Base-by-base conservation (phyloP, 2,329 filamentous ascomycete genomes). In the Parafenestella ontariensis region DNA sequence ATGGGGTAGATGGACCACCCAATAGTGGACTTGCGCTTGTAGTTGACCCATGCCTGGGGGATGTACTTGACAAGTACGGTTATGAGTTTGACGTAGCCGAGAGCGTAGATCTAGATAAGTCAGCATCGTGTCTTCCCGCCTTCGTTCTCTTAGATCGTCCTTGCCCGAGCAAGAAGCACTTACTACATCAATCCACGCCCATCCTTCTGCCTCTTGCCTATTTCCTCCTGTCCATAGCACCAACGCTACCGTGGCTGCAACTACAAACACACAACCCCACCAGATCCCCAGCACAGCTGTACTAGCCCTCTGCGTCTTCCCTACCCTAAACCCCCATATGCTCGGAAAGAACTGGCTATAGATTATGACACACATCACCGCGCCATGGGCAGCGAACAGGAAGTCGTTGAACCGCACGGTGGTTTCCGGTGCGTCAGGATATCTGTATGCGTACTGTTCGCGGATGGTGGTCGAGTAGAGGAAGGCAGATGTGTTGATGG, bases 1-100 rank as follows among this genome's bases (percentile, higher is more conserved):
- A 97, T 93, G 73, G 92, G 89, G 57, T 80, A 80, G 62, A 97
- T 97, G 66, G 87, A 89, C 92, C 94, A 98, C 33, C 95, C 95
- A 18, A 84, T 78, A 0, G 95, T 98, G 52, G 91, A 96, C 71
- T 89, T 85, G 68, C 94, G 92, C 66, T 87, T 87, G 73, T 89
- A 92, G 79, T 98, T 98, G 65, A 89, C 83, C 68, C 89, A 82
- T 11, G 62, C 71, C 42, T 76, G 74, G 5, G 95, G 95, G 42
- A 91, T 87, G 77, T 97, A 98, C 79, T 99, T 99, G 77, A 96
- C 85, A 23, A 97, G 79, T 0, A 94, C 96, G 62, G 96, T 86
- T 49, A 93, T 76, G 29, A 99, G 82, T 78, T 99, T 99, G 72
- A 96, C 88, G 72, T 96, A 96, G 37, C 91, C 91, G 28, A 96